Evolutionary conservation across 495 filamentous ascomycete genomes (phyloP), one percentile per base, ranked within the genome.

Genomic region (Extremus antarcticus): DNA sequence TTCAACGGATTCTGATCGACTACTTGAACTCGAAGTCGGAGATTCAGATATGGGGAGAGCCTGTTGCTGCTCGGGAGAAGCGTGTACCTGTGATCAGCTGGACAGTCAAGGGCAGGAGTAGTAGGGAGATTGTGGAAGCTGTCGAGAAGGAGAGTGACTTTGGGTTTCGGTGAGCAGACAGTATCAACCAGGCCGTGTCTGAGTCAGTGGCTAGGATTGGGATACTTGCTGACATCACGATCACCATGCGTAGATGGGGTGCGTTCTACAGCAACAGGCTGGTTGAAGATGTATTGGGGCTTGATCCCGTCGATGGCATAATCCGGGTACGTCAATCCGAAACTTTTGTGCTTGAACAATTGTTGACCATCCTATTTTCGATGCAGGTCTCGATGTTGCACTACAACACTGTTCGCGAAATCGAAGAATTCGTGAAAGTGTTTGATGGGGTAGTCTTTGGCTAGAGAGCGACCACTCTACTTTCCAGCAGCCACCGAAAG

Each of bases 11-110:
- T 4, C 64, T 90, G 2, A 68, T 90, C 1, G 55, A 61, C 0
- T 87, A 80, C 63, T 67, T 88, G 32, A 66, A 62, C 35, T 43
- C 56, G 10, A 63, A 75, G 17, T 73, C 75, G 47, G 65, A 84
- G 2, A 39, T 51, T 23, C 78, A 68, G 0, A 66, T 88, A 43
- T 80, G 74, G 54, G 84, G 86, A 1, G 75, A 81, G 56, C 65
- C 61, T 0, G 71, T 66, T 11, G 63, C 70, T 0, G 71, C 74
- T 53, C 51, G 71, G 2, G 58, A 59, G 21, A 59, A 71, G 1
- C 68, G 85, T 1, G 81, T 88, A 22, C 76, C 82, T 3, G 83
- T 82, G 0, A 70, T 88, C 24, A 86, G 81, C 57, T 88, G 87
- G 56, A 69, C 70, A 1, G 79, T 86, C 16, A 65, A 70, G 7